Evolutionary conservation across 345 rosid species (phyloP).

Genomic region (Lagerstroemia speciosa): DNA sequence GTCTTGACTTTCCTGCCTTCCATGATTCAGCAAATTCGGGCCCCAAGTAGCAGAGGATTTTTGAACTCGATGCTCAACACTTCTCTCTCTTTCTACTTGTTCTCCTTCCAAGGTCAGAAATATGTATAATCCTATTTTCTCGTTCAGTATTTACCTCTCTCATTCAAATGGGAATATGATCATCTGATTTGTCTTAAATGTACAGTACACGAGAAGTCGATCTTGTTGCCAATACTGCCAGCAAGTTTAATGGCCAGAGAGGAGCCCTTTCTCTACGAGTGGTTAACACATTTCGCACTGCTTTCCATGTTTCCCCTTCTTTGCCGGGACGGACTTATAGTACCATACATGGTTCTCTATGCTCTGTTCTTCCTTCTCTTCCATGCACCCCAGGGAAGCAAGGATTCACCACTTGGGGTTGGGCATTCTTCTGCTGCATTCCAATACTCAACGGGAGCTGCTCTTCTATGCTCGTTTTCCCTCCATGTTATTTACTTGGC

Average conservation of each 20-base stretch:
- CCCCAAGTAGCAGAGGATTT: constrained; percentile 79
- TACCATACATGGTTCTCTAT: constrained; percentile 47
- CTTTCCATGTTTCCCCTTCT: constrained; percentile 95
- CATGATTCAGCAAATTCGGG: constrained; percentile 72
- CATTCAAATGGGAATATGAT: neutral
- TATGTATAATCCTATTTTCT: neutral
- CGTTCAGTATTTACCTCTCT: neutral
- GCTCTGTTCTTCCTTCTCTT: constrained; percentile 45
- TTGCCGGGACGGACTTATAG: constrained; percentile 58
- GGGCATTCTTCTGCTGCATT: constrained; percentile 15
- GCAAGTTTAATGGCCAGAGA: constrained; percentile 69
- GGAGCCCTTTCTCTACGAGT: constrained; percentile 36
- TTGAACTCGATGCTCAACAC: constrained; percentile 66
- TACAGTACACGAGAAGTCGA: constrained; percentile 97
- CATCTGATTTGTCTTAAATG: constrained; percentile 3
- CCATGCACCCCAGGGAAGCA: constrained; percentile 29
- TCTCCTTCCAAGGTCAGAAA: constrained; percentile 75
- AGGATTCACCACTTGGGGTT: constrained; percentile 9
- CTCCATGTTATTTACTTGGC: constrained; percentile 64
- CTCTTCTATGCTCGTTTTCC: constrained; percentile 36
- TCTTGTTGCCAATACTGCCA: constrained; percentile 81
- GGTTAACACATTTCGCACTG: constrained; percentile 55
- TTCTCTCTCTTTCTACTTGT: constrained; percentile 76
- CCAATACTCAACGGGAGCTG: constrained; percentile 16
- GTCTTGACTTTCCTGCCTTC: constrained; percentile 66